These are phyloP conservation scores for Epicoccum sorghinum DNA, from an alignment of 2,329 filamentous ascomycete genomes.

Conservation along the genomic window DNA sequence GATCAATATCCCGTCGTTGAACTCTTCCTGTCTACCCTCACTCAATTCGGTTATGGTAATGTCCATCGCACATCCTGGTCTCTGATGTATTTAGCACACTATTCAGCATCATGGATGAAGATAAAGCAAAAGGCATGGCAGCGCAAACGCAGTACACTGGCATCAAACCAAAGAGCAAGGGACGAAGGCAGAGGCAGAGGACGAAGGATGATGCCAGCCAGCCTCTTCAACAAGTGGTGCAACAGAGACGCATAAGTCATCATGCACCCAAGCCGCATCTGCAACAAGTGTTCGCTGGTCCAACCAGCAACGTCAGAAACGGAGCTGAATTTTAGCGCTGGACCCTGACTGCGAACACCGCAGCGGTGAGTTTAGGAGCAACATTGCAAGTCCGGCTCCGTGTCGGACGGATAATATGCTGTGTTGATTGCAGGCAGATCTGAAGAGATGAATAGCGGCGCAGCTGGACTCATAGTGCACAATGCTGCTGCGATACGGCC, in stretches of 20 bases:
- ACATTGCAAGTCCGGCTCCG: constrained; percentile 4
- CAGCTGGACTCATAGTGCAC: not conserved
- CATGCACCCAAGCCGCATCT: not conserved
- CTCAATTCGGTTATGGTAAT: too few species aligned
- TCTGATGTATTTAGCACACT: too few species aligned
- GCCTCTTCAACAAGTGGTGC: not conserved
- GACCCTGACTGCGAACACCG: constrained; percentile 11
- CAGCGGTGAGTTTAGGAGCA: constrained; percentile 9
- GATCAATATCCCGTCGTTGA: too few species aligned
- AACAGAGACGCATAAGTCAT: constrained; percentile 1
- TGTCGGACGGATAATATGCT: not conserved
- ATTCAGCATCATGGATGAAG: too few species aligned
- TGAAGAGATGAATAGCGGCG: not conserved
- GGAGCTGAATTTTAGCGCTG: constrained; percentile 13
- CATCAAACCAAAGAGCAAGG: too few species aligned
- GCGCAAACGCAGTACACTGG: too few species aligned
- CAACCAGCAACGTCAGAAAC: constrained; percentile 16
- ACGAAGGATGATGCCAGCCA: constrained; percentile 1
- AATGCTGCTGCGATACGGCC: constrained; percentile 1
- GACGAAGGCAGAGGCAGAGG: too few species aligned
- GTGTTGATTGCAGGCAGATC: not conserved
- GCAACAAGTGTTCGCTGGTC: constrained; percentile 8
- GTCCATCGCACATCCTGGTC: too few species aligned
- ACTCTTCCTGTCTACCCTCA: too few species aligned
- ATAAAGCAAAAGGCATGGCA: too few species aligned